Percentiles rank a stretch among this genome's conserved stretches.
phyloP scores from a whole-genome alignment of 1,284 basidiomycete genomes.

The Cutaneotrichosporon cyanovorans region DNA sequence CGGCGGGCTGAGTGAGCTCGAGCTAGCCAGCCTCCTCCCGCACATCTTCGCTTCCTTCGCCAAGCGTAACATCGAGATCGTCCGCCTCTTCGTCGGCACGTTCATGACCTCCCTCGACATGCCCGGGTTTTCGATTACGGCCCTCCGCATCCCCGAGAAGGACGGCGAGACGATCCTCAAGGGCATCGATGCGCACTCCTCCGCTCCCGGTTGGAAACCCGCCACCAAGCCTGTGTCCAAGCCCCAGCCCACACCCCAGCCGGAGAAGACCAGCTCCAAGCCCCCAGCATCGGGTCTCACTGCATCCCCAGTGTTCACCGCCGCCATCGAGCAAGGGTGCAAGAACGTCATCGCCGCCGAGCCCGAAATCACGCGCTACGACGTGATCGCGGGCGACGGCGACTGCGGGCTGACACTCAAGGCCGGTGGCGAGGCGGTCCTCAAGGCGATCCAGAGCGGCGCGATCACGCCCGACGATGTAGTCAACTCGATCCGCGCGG shows the following conservation, averaged over 20 bases:
- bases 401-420: constrained; percentile 78
- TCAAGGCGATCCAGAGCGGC: constrained; percentile 40
- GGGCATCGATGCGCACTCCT: constrained; percentile 65
- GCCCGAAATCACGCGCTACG: constrained; percentile 80
- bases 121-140: constrained; percentile 86
- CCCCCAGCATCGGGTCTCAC: constrained; percentile 7
- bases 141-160: constrained; percentile 64
- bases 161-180: constrained; percentile 56
- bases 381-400: constrained; percentile 56
- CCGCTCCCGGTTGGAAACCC: constrained; percentile 66
- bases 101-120: constrained; percentile 92
- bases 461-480: constrained; percentile 58
- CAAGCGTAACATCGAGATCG: constrained; percentile 54
- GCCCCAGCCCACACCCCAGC: constrained; percentile 8
- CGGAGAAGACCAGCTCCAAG: neutral
- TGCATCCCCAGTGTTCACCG: constrained; percentile 22
- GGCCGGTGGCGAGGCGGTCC: constrained; percentile 54
- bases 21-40: constrained; percentile 58
- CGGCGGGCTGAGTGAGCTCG: constrained; percentile 79
- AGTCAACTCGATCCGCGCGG: constrained; percentile 57
- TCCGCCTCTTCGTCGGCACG: constrained; percentile 64
- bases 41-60: constrained; percentile 50
- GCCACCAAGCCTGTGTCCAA: constrained; percentile 7
- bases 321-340: constrained; percentile 57
- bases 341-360: constrained; percentile 66